Base-by-base conservation (phyloP, 352 stramenopile genomes). In the Phytopythium mirpurense region DNA sequence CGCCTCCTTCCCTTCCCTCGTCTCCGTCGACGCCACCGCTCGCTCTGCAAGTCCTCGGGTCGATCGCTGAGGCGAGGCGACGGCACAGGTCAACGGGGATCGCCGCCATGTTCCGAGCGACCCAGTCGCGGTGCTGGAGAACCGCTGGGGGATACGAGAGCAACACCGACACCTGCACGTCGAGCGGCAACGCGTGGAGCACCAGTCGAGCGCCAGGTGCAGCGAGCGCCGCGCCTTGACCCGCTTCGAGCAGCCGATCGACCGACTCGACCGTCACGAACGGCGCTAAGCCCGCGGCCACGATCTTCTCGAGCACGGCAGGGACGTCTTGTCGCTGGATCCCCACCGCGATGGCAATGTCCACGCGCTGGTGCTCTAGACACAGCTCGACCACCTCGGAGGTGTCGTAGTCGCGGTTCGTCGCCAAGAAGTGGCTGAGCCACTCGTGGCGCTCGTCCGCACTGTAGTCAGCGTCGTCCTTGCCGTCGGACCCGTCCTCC, bases 61-160 rank as follows among this genome's bases (percentile, higher is more conserved):
- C 74, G 49, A 90, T 62, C 7, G 66, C 62, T 8, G 49, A 47
- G 10, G 79, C 71, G 10, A 93, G 56, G 19, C 65, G 47, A 4
- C 49, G 24, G 24, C 73, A 88, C 7, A 75, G 53, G 2, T 55
- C 34, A 15, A 55, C 57, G 3, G 77, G 56, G 27, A 92, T 72
- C 1, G 52, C 34, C 27, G 54, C 46, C 23, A 90, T 40, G 23
- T 88, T 74, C 2, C 81, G 75, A 18, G 82, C 24, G 12, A 93
- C 48, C 81, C 81, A 93, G 43, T 90, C 81, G 31, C 83, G 79
- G 53, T 92, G 83, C 34, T 72, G 59, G 44, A 90, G 53, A 40
- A 93, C 67, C 24, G 70, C 59, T 21, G 66, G 53, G 0, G 72
- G 62, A 34, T 72, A 36, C 15, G 70, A 65, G 24, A 90, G 46